Evolutionary conservation across 108 stramenopile species (phyloP).

Genomic region (Nitzschia sp.): DNA sequence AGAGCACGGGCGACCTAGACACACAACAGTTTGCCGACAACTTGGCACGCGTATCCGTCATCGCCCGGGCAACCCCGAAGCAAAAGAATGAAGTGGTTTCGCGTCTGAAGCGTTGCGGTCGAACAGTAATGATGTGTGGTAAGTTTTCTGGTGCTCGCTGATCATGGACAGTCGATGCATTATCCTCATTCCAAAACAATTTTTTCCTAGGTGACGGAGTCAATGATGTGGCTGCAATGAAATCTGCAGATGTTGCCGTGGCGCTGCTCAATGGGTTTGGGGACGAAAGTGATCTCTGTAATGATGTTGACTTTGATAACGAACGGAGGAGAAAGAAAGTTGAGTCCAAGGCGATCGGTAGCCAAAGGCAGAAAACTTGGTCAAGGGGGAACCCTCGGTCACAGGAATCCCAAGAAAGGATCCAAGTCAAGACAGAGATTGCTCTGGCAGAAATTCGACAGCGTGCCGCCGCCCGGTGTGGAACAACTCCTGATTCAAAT

Average conservation of each 20-base stretch:
- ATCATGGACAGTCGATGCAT: too few species aligned
- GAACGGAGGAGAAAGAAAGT: conserved; percentile 44
- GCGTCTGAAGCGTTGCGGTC: conserved; percentile 36
- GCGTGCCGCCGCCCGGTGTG: neutral
- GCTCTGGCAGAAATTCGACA: conserved; percentile 22
- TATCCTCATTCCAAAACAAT: too few species aligned
- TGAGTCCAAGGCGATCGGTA: conserved; percentile 45
- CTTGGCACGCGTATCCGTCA: conserved; percentile 35
- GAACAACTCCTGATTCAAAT: neutral
- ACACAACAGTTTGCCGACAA: conserved; percentile 9
- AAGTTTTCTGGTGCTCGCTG: too few species aligned
- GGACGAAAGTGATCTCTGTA: conserved; percentile 18
- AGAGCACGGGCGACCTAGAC: conserved; percentile 6
- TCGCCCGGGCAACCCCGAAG: conserved; percentile 62
- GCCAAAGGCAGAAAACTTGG: conserved; percentile 25
- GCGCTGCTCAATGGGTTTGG: conserved; percentile 84
- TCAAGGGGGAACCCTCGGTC: conserved; percentile 26
- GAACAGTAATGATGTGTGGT: conserved; percentile 66
- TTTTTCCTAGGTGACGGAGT: conserved; percentile 87
- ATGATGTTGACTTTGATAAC: conserved; percentile 47
- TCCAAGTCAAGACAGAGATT: conserved; percentile 41
- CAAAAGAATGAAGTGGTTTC: conserved; percentile 45
- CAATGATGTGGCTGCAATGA: conserved; percentile 91
- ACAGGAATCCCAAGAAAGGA: conserved; percentile 32
- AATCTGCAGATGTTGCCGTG: conserved; percentile 78